These are phyloP conservation scores for Tagetes erecta DNA, from an alignment of 129 eudicot species.

Conservation along the genomic window DNA sequence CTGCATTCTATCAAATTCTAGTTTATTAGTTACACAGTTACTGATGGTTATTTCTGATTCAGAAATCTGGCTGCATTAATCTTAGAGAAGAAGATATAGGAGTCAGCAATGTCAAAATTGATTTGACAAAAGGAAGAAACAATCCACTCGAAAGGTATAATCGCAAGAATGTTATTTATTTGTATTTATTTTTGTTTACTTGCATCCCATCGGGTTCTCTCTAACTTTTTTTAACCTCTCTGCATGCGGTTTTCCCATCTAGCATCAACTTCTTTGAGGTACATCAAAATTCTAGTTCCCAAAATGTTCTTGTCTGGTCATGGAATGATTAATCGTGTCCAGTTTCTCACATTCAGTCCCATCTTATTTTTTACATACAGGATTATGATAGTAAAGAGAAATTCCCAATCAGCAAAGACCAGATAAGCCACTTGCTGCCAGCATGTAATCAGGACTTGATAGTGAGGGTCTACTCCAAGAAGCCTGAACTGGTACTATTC, in stretches of 20 bases:
- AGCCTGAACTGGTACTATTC: slow-evolving; percentile 63
- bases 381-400: slow-evolving; percentile 63
- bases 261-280: slow-evolving; percentile 94
- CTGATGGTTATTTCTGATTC: slow-evolving; percentile 27
- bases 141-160: slow-evolving; percentile 76
- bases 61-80: slow-evolving; percentile 45
- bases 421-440: slow-evolving; percentile 79
- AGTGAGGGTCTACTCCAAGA: slow-evolving; percentile 82
- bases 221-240: slow-evolving; percentile 24
- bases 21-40: slow-evolving; percentile 2
- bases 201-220: background rate
- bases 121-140: slow-evolving; percentile 70
- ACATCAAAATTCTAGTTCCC: slow-evolving; percentile 4
- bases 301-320: background rate
- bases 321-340: background rate
- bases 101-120: slow-evolving; percentile 84
- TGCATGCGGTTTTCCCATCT: slow-evolving; percentile 33
- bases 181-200: background rate
- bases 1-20: background rate
- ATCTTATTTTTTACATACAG: slow-evolving; percentile 36
- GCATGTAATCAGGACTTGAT: slow-evolving; percentile 69
- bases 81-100: slow-evolving; percentile 79
- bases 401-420: slow-evolving; percentile 52
- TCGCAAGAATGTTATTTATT: slow-evolving; percentile 13
- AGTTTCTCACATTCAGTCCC: slow-evolving; percentile 8